A percentile compares a stretch with the other conserved stretches of the same genome.
Evolutionary conservation across 331 rosid genomes (phyloP).

Genomic region (Saraca asoca): DNA sequence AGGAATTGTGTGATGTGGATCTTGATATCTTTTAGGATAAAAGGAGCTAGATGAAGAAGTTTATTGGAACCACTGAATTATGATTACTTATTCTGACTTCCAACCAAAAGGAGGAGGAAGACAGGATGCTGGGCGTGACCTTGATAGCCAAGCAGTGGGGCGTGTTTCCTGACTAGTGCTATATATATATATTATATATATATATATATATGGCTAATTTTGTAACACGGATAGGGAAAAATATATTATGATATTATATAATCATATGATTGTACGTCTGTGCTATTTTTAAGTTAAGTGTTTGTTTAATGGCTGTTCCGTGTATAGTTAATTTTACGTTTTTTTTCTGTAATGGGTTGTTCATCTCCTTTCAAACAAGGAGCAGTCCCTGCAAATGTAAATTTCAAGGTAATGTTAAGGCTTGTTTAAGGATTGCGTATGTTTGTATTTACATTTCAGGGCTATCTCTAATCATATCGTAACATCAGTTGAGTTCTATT

Average conservation of each 20-base stretch:
- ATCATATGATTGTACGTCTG: slow-evolving; percentile 51
- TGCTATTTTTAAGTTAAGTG: slow-evolving; percentile 43
- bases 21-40: slow-evolving; percentile 41
- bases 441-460: slow-evolving; percentile 2
- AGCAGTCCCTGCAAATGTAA: slow-evolving; percentile 48
- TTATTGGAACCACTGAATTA: slow-evolving; percentile 47
- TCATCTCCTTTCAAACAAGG: slow-evolving; percentile 21
- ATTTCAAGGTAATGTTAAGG: slow-evolving; percentile 30
- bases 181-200: slow-evolving; percentile 31
- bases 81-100: slow-evolving; percentile 49
- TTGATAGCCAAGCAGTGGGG: slow-evolving; percentile 51
- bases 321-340: slow-evolving; percentile 19
- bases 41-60: slow-evolving; percentile 47
- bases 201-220: slow-evolving; percentile 53
- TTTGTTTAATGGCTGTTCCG: slow-evolving; percentile 40
- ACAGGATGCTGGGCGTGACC: slow-evolving; percentile 43
- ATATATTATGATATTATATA: slow-evolving; percentile 52
- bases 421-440: slow-evolving; percentile 26
- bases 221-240: slow-evolving; percentile 58
- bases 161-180: slow-evolving; percentile 49
- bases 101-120: slow-evolving; percentile 53
- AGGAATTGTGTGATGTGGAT: slow-evolving; percentile 42
- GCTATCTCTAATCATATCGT: neutral
- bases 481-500: neutral
- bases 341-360: slow-evolving; percentile 24